phyloP scores from a whole-genome alignment of 2,329 filamentous ascomycete species.

The Bipolaris oryzae region DNA sequence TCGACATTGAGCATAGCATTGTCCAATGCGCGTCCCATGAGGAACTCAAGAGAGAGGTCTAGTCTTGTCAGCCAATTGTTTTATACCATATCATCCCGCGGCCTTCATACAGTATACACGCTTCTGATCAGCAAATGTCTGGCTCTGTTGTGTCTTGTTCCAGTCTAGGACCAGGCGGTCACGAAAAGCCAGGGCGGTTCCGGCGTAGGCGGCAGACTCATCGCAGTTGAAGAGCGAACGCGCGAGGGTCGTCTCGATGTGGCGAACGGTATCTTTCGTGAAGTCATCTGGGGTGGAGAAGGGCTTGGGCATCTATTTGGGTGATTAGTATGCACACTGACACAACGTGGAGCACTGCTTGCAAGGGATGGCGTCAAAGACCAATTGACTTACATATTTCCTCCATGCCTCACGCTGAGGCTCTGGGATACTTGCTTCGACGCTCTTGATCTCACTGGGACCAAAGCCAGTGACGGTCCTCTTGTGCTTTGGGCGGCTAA shows the following conservation, averaged over 20 bases:
- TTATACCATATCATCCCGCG: not conserved
- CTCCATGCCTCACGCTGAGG: conserved; percentile 79
- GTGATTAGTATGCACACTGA: conserved; percentile 18
- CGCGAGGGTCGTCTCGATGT: conserved; percentile 95
- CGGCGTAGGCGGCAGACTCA: conserved; percentile 88
- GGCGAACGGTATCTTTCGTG: conserved; percentile 80
- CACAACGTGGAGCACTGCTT: not conserved
- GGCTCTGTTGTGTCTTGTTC: conserved; percentile 97
- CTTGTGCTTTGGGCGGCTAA: conserved; percentile 94
- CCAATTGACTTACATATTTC: conserved; percentile 59
- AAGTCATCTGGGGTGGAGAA: conserved; percentile 86
- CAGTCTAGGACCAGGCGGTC: conserved; percentile 93
- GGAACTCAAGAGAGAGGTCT: conserved; percentile 93
- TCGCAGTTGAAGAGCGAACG: conserved; percentile 98
- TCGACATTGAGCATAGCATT: conserved; percentile 98
- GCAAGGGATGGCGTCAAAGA: conserved; percentile 11
- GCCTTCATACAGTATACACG: conserved; percentile 77
- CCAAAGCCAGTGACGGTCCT: conserved; percentile 95
- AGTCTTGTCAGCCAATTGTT: conserved; percentile 20
- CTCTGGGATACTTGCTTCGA: conserved; percentile 91
- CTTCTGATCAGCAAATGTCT: conserved; percentile 90
- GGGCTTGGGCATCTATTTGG: conserved; percentile 62
- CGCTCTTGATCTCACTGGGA: conserved; percentile 85
- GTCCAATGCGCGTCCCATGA: conserved; percentile 95
- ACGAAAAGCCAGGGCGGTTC: conserved; percentile 88